Evolutionary conservation across 2,329 filamentous ascomycete genomes (phyloP).

Genomic region (Truncatella angustata): DNA sequence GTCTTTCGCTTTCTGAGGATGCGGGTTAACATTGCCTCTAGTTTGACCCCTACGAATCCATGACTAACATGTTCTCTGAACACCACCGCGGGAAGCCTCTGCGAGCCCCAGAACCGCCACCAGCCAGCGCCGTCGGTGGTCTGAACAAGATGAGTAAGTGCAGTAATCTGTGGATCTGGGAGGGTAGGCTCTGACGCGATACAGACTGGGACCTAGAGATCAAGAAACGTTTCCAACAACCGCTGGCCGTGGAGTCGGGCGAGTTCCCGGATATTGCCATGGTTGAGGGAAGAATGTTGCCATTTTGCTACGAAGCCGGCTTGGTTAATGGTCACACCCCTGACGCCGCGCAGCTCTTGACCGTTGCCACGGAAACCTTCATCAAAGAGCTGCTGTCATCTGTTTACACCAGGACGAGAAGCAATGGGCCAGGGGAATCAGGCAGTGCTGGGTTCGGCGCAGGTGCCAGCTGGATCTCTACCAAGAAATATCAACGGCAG

Average conservation of each 20-base stretch:
- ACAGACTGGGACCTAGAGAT: constrained; percentile 66
- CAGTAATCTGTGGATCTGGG: constrained; percentile 2
- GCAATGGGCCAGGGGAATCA: constrained; percentile 62
- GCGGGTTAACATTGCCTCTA: constrained; percentile 31
- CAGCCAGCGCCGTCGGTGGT: constrained; percentile 63
- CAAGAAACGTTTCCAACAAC: constrained; percentile 62
- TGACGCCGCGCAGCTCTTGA: constrained; percentile 63
- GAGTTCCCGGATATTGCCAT: constrained; percentile 66
- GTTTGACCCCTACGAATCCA: constrained; percentile 54
- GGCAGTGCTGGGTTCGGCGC: constrained; percentile 62
- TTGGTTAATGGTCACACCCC: constrained; percentile 56
- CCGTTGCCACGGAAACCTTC: constrained; percentile 64
- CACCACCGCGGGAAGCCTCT: constrained; percentile 43
- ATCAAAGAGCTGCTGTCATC: constrained; percentile 65
- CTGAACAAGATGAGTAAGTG: constrained; percentile 77
- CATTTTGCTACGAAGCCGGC: constrained; percentile 66
- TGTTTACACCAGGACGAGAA: constrained; percentile 62
- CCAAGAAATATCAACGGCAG: constrained; percentile 72
- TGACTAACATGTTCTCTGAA: constrained; percentile 52
- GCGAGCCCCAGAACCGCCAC: constrained; percentile 58
- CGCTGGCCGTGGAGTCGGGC: constrained; percentile 64
- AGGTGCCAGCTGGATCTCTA: constrained; percentile 72
- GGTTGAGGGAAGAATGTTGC: constrained; percentile 64
- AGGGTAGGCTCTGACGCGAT: background rate
- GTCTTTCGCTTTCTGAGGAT: too few relatives aligned